Conservation (phyloP, 768 basidiomycete species). For the Dioszegia hungarica region DNA sequence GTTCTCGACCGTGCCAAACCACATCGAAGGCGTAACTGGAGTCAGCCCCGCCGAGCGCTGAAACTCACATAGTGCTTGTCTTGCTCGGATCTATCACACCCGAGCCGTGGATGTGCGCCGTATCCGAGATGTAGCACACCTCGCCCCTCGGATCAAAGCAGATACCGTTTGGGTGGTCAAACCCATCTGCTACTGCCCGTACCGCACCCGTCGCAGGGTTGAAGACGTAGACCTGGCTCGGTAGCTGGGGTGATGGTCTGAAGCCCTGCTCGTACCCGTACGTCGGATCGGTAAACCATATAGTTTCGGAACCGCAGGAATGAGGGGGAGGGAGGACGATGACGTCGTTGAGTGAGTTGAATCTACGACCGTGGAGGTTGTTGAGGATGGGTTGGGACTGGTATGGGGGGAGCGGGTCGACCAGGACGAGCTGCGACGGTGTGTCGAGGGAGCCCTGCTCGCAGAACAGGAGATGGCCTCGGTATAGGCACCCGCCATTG, state of each 20-base stretch:
- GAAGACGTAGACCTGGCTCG: conserved; percentile 18
- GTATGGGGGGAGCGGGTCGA: conserved; percentile 10
- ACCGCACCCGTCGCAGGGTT: conserved; percentile 14
- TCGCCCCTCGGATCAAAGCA: conserved; percentile 14
- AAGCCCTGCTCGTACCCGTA: conserved; percentile 25
- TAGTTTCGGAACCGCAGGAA: background rate
- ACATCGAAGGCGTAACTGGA: conserved; percentile 22
- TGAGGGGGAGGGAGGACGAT: conserved; percentile 14
- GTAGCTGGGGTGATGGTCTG: conserved; percentile 11
- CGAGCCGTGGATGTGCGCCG: conserved; percentile 16
- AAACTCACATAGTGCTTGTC: conserved; percentile 18
- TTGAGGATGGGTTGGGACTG: conserved; percentile 12
- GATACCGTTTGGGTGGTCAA: conserved; percentile 30
- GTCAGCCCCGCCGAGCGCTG: background rate
- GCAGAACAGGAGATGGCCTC: conserved; percentile 17
- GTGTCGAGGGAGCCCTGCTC: conserved; percentile 14
- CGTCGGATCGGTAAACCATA: conserved; percentile 29
- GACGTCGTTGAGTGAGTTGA: conserved; percentile 33
- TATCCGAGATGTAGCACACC: conserved; percentile 30
- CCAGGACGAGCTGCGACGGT: conserved; percentile 14
- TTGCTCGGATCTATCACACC: conserved; percentile 10
- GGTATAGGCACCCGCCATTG: conserved; percentile 19
- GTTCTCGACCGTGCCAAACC: conserved; percentile 8
- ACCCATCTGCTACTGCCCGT: conserved; percentile 19
- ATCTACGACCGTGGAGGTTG: conserved; percentile 21